Base-by-base conservation (phyloP, 176 grass and related monocot genomes). In the Alopecurus myosuroides region DNA sequence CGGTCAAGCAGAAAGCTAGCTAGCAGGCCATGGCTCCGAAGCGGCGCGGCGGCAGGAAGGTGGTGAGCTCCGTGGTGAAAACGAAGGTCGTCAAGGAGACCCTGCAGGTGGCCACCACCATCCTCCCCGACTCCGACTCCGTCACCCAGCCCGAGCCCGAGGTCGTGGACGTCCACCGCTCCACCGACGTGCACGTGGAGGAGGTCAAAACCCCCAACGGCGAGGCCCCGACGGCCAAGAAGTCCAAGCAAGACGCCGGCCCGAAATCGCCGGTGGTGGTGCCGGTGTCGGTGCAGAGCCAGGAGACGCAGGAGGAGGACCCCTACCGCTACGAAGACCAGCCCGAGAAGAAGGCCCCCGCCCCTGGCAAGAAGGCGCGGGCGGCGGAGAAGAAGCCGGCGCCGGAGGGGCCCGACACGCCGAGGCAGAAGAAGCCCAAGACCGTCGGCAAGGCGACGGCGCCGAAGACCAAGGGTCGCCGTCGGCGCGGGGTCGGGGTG, bases 61-160 rank as follows among this genome's bases (percentile, higher is more conserved):
- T 85, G 70, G 48, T 81, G 6, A 64, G 61, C 7, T 88, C 81
- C 11, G 84, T 84, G 2, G 83, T 85, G 62, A 92, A 74, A 86
- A 89, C 78, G 26, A 94, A 80, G 81, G 86, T 88, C 55, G 86
- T 88, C 37, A 11, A 83, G 70, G 82, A 92, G 85, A 90, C 87
- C 52, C 78, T 88, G 13, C 22, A 92, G 83, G 76, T 82, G 2
- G n/a, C 80, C 66, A 22, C 85, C 3, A 26, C 80, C 67, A 22
- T 88, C 1, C 74, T 63, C 22, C 69, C 73, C 66, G 79, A 74
- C 33, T 61, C 41, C 9, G 17, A 35, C 4, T 6, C 36, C 28
- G 48, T 0, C 29, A 12, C 44, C 3, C 42, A 13, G 48, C 11
- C 18, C 11, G 74, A 56, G 7, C 22, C 75, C 20, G 50, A 58